These are phyloP conservation scores for Globisporangium sylvaticum DNA, from an alignment of 352 stramenopile species.

Conservation along the genomic window DNA sequence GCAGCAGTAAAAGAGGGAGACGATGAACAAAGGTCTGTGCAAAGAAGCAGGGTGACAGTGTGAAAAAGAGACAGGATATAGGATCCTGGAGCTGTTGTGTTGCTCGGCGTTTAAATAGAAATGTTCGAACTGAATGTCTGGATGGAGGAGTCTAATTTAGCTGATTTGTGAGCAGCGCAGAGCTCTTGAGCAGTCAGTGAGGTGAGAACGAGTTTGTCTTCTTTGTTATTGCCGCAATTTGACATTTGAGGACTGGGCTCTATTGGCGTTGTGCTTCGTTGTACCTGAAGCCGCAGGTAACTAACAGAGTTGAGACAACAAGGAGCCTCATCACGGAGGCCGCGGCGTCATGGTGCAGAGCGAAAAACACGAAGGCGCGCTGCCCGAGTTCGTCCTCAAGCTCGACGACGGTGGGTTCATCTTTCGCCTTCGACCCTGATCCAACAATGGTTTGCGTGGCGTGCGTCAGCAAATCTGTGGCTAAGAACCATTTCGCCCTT, in stretches of 20 bases:
- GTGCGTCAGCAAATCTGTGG: not conserved
- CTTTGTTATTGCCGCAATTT: not conserved
- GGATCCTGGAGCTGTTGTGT: not conserved
- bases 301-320: not conserved
- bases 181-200: not conserved
- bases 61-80: not conserved
- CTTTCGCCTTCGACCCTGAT: not conserved
- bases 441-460: not conserved
- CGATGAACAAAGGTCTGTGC: not conserved
- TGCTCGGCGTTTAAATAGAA: slow-evolving; percentile 1
- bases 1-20: slow-evolving; percentile 13
- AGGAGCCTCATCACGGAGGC: not conserved
- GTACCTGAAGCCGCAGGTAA: not conserved
- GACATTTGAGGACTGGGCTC: not conserved
- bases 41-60: not conserved
- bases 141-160: slow-evolving; percentile 2
- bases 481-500: not conserved
- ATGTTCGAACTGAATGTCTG: not conserved
- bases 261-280: not conserved
- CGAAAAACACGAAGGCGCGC: not conserved
- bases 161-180: not conserved
- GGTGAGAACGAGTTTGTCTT: not conserved
- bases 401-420: slow-evolving; percentile 14
- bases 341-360: slow-evolving; percentile 16
- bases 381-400: slow-evolving; percentile 10